Evolutionary conservation across 371 early-diverging fungal species (phyloP), one percentile per base, ranked within the genome.

Genomic region (Saksenaea vasiformis): DNA sequence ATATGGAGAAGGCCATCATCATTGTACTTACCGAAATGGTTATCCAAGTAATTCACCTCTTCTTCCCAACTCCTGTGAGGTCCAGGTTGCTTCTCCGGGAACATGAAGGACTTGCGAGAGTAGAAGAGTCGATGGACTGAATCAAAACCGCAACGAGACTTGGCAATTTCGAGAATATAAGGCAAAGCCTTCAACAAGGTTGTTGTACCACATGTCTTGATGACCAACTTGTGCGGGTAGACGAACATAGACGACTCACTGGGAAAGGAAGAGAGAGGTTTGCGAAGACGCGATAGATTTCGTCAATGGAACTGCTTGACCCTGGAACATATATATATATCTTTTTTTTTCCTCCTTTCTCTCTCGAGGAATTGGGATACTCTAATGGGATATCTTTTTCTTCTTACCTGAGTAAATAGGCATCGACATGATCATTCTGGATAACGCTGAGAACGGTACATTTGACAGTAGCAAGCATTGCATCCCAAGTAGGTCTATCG

Each of bases 131-230:
- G 87, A 72, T 87, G 87, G 54, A 92, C 76, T 60, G 82, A 82
- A 54, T 84, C 73, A 26, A 87, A 76, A n/a, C 88, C 85, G 62
- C 86, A 86, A 60, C 76, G 79, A 39, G 80, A 76, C 28, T 75
- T 70, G 5, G 94, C 96, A 65, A 95, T 90, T 63, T 91, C 87
- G 41, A 97, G 69, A 43, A 97, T 88, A 57, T 86, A 83, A 54
- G 93, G 92, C 54, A 97, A 69, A 35, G 95, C 91, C 67, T 88
- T 82, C 67, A 97, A 75, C 28, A 97, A 79, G 9, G 95, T 95
- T 22, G 97, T 97, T 15, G 96, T 94, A 38, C 97, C 96, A 78
- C 96, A 95, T 2, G 97, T 97, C 83, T 97, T 97, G 68, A 97
- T 83, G 47, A 97, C 91, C 44, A 95, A 64, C 66, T 93, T 92